These are phyloP conservation scores for Daldinia bambusicola DNA, from an alignment of 495 filamentous ascomycete species.

Conservation along the genomic window DNA sequence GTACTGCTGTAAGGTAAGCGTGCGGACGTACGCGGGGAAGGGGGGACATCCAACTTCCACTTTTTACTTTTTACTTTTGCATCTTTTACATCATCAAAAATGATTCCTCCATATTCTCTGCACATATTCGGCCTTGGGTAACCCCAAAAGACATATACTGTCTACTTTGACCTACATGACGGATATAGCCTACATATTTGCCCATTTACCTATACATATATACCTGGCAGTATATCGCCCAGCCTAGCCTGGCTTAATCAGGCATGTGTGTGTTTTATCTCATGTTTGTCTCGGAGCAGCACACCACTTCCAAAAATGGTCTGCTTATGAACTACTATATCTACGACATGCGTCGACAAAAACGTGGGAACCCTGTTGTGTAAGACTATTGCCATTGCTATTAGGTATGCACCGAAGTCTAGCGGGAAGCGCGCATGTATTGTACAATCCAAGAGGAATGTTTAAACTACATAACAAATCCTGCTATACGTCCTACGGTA, in stretches of 20 bases:
- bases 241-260: not conserved
- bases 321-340: slow-evolving; percentile 4
- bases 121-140: not conserved
- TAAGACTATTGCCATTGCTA: slow-evolving; percentile 10
- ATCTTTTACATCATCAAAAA: not conserved
- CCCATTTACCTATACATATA: not conserved
- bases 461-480: slow-evolving; percentile 5
- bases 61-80: too few species aligned
- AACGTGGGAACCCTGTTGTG: slow-evolving; percentile 42
- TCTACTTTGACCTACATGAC: too few species aligned
- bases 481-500: slow-evolving; percentile 6
- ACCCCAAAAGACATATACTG: slow-evolving; percentile 3
- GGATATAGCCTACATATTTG: not conserved
- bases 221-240: not conserved
- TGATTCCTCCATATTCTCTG: not conserved
- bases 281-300: slow-evolving; percentile 2
- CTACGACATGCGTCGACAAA: slow-evolving; percentile 15
- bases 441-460: slow-evolving; percentile 17
- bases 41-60: not conserved
- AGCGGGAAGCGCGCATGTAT: not conserved
- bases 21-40: slow-evolving; percentile 7
- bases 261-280: slow-evolving; percentile 8
- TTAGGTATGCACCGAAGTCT: slow-evolving; percentile 14
- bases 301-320: not conserved
- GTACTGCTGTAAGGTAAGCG: not conserved